phyloP scores from a whole-genome alignment of 768 basidiomycete genomes.

The Clitopilus passeckerianus region DNA sequence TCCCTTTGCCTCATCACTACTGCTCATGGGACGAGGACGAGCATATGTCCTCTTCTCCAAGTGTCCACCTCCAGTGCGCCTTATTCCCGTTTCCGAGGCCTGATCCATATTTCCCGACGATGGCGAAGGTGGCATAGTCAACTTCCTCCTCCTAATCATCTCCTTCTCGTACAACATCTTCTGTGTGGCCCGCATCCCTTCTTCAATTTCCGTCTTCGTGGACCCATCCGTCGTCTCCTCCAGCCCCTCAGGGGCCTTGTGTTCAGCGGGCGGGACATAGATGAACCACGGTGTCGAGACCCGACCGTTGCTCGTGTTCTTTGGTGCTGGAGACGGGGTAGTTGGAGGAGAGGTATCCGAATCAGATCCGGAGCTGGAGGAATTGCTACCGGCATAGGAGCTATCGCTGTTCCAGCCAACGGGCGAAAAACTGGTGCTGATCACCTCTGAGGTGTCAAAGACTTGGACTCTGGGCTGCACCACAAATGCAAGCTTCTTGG shows the following conservation, averaged over 20 bases:
- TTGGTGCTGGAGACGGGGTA: not conserved
- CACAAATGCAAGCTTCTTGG: not conserved
- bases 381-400: not conserved
- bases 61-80: not conserved
- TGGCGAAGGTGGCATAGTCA: not conserved
- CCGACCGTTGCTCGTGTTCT: not conserved
- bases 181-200: not conserved
- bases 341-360: not conserved
- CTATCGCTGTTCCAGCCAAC: not conserved
- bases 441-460: not conserved
- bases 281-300: not conserved
- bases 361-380: not conserved
- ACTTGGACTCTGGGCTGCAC: not conserved
- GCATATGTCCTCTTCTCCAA: not conserved
- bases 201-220: not conserved
- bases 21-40: not conserved
- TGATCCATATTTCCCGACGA: not conserved
- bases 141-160: not conserved
- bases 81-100: too few relatives aligned
- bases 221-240: too few relatives aligned
- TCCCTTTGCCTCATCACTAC: not conserved
- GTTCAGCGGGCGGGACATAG: not conserved
- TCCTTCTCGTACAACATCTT: not conserved
- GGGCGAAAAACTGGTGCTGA: not conserved
- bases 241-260: too few relatives aligned